phyloP scores from a whole-genome alignment of 2,329 filamentous ascomycete genomes.

The Scytalidium lignicola region DNA sequence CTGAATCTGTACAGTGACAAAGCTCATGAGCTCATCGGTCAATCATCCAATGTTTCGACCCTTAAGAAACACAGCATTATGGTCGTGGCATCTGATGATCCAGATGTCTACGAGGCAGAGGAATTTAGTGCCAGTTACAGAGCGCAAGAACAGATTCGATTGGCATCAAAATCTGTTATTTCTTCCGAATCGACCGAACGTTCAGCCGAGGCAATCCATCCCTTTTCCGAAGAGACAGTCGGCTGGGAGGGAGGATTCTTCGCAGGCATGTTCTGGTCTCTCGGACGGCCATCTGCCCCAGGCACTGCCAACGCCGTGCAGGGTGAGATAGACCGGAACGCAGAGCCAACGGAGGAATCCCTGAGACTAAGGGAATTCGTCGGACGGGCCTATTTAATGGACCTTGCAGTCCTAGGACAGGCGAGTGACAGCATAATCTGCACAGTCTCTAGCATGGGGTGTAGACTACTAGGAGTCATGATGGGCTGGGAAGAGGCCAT shows the following conservation, averaged over 20 bases:
- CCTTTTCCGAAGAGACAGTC: slow-evolving; percentile 69
- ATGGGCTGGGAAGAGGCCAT: slow-evolving; percentile 75
- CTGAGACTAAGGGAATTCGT: slow-evolving; percentile 67
- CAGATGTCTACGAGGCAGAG: slow-evolving; percentile 61
- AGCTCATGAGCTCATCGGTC: slow-evolving; percentile 51
- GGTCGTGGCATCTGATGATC: slow-evolving; percentile 76
- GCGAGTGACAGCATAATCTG: slow-evolving; percentile 70
- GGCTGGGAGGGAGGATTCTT: slow-evolving; percentile 91
- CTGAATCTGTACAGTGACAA: slow-evolving; percentile 60
- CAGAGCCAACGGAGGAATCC: slow-evolving; percentile 38
- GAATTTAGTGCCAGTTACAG: slow-evolving; percentile 55
- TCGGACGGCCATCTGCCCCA: slow-evolving; percentile 44
- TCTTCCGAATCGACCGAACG: slow-evolving; percentile 23
- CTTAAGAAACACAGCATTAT: slow-evolving; percentile 39
- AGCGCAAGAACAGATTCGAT: slow-evolving; percentile 71
- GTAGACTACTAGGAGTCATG: slow-evolving; percentile 75
- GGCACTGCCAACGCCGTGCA: slow-evolving; percentile 27
- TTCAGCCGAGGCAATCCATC: slow-evolving; percentile 40
- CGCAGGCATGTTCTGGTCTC: slow-evolving; percentile 72
- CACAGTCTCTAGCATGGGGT: slow-evolving; percentile 67
- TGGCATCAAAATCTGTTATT: slow-evolving; percentile 59
- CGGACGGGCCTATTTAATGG: slow-evolving; percentile 75
- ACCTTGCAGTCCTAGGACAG: slow-evolving; percentile 67
- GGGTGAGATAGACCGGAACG: slow-evolving; percentile 23
- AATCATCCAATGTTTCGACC: slow-evolving; percentile 36